Base-by-base conservation (phyloP, 2,329 filamentous ascomycete genomes). In the Lasiodiplodia theobromae region DNA sequence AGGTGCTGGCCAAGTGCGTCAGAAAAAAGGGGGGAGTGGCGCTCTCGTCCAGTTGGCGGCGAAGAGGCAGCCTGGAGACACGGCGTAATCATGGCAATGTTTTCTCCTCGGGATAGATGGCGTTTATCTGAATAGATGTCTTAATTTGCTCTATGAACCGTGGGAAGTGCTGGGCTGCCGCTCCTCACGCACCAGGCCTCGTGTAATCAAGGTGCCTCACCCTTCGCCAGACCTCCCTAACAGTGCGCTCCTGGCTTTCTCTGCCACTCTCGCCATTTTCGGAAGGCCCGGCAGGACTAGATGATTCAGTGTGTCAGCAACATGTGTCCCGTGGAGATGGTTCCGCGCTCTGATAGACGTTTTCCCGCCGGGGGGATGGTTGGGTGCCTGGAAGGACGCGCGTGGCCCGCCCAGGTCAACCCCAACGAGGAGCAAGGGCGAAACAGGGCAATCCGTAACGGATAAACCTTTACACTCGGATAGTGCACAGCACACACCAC, bases 201-300 rank as follows among this genome's bases (percentile, higher is more conserved):
- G 82, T 80, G 75, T 93, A 94, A 72, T 92, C 88, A 67, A 94
- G 78, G 14, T 84, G 80, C 63, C 86, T 82, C 6, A 93, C 91
- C 40, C 91, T 84, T 71, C 85, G 86, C 91, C 92, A 94, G 1
- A 92, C 89, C 73, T 92, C 91, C 53, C 91, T 83, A 2, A 92
- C 89, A 0, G 89, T 86, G 69, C 91, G 83, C 72, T 93, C 90
- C 73, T 94, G 92, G 10, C 86, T 83, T 74, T 92, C 82, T 18
- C 89, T 84, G 7, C 85, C 91, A 2, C 88, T 89, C 74, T 93
- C 91, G 60, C 60, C 60, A 0, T 78, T 85, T 2, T 80, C 76
- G 2, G 86, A 87, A 23, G 88, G 82, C 0, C 89, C 90, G 44
- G 90, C 91, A 4, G 91, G 89, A 72, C 90, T 89, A 65, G 14